Evolutionary conservation across 73 alveolate species (phyloP), one percentile per base, ranked within the genome.

Genomic region (Paramecium pentaurelia): DNA sequence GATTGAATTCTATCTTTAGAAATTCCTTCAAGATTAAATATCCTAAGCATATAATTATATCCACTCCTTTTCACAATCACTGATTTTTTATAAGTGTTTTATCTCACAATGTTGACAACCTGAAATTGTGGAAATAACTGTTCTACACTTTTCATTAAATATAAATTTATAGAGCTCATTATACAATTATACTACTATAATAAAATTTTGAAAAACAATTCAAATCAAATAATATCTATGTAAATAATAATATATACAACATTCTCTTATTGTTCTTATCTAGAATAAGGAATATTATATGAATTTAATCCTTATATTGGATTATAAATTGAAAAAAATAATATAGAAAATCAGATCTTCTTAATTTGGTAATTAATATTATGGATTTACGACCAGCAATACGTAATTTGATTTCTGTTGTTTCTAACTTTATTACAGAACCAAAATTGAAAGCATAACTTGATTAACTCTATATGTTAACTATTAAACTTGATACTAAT

Each of bases 81-180:
- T 44, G 91, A 32, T 47, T 80, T 80, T 73, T 80, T 80, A 18
- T 80, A 80, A 27, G 25, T 10, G 91, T 80, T 80, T 64, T 80
- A 27, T 80, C 91, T 80, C 18, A 80, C 37, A 20, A 80, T 42
- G 14, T 44, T 49, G 18, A 80, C 75, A 2, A 80, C 49, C 51
- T 80, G n/a, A 80, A 80, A 80, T 80, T 80, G 32, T 10, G 91
- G 91, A 80, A 80, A 80, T 18, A 80, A 64, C 30, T 36, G 20
- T 28, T 75, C 88, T 30, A 75, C 37, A 75, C 60, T 75, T 18
- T 64, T 64, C 84, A 64, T 64, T 64, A 32, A 64, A 64, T 64
- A 54, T 54, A 4, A 64, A 64, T 25, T 32, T 32, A 60, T 20
- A 30, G 77, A 60, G 25, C 77, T 60, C 20, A 60, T 22, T 12